These are phyloP conservation scores for Syzygium aqueum DNA, from an alignment of 345 rosid species.

Conservation along the genomic window DNA sequence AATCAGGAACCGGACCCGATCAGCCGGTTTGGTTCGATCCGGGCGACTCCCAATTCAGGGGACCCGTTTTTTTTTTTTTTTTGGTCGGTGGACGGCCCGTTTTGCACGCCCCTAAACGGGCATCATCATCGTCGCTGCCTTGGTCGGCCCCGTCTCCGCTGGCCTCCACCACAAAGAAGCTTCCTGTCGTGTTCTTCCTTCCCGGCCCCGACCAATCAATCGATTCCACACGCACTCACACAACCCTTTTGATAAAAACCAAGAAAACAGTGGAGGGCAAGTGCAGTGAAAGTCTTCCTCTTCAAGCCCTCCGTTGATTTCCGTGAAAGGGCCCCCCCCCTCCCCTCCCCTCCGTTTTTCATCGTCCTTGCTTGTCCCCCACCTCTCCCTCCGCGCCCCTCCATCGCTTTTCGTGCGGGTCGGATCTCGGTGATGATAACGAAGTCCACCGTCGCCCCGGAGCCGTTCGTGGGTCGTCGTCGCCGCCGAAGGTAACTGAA, in stretches of 20 bases:
- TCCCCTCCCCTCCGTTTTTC: neutral
- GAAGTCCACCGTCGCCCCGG: neutral
- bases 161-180: neutral
- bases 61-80: no score
- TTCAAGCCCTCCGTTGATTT: neutral
- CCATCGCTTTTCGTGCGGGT: neutral
- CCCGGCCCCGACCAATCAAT: neutral
- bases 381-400: neutral
- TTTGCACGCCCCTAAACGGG: no score
- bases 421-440: neutral
- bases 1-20: no score
- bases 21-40: no score
- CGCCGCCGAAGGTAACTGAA: neutral
- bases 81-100: no score
- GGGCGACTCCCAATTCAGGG: no score
- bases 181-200: neutral
- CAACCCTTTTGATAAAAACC: neutral
- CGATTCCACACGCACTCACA: neutral
- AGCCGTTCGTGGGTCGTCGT: neutral
- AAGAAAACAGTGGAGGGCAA: neutral
- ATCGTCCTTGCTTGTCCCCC: neutral
- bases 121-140: neutral
- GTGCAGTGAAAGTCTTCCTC: neutral
- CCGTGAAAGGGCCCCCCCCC: neutral
- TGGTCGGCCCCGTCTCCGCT: neutral